These are phyloP conservation scores for Candida oleophila DNA, from an alignment of 805 yeast species.

Conservation along the genomic window DNA sequence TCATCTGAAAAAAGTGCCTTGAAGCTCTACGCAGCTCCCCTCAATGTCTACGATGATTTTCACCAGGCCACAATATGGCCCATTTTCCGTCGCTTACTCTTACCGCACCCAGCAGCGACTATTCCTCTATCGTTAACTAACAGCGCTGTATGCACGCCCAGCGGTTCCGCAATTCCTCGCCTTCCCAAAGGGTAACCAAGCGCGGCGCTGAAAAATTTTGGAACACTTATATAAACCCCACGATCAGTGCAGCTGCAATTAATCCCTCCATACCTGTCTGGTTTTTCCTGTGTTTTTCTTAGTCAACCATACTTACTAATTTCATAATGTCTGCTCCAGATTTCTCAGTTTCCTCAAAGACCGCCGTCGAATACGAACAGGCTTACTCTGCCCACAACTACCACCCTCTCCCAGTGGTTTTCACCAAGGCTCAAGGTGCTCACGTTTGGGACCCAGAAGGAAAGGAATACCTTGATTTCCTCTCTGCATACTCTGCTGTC, in stretches of 20 bases:
- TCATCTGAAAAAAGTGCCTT: not conserved
- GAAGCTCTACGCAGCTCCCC: not conserved
- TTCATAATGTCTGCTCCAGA: conserved; percentile 21
- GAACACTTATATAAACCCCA: conserved; percentile 1
- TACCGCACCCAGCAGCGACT: not conserved
- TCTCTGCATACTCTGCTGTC: conserved; percentile 95
- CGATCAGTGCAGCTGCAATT: not conserved
- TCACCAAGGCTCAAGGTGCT: conserved; percentile 83
- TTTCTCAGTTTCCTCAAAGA: conserved; percentile 56
- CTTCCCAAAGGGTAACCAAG: not conserved
- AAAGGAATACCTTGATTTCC: conserved; percentile 85
- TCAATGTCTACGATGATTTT: not conserved
- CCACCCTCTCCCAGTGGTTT: conserved; percentile 94
- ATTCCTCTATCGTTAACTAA: conserved; percentile 6
- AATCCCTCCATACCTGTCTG: no score
- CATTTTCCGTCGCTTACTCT: not conserved
- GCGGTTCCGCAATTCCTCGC: conserved; percentile 3
- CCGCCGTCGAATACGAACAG: conserved; percentile 68
- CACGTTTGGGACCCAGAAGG: conserved; percentile 99
- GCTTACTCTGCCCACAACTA: conserved; percentile 94
- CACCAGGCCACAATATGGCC: not conserved
- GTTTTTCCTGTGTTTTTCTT: no score
- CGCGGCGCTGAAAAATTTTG: conserved; percentile 1
- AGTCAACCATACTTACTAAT: not conserved
- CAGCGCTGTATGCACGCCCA: conserved; percentile 4